These are phyloP conservation scores for Pyrus hybrid DNA, from an alignment of 331 rosid species.

Conservation along the genomic window DNA sequence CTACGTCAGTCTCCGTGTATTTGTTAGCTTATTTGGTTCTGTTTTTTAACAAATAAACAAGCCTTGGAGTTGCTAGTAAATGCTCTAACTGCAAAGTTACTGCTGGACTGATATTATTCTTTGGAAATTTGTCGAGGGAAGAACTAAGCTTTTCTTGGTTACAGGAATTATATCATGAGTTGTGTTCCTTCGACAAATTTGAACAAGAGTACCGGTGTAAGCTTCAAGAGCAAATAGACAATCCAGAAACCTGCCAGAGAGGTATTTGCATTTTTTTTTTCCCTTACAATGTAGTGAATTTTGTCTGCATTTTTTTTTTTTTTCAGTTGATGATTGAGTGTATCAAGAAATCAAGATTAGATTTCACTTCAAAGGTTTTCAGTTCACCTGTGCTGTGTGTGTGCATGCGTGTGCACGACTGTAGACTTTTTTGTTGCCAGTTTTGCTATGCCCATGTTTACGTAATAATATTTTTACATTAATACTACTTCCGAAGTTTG, in stretches of 20 bases:
- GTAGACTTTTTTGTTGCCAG: too few species aligned
- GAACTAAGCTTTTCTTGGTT: conserved; percentile 13
- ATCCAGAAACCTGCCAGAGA: conserved; percentile 68
- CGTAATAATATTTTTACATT: too few species aligned
- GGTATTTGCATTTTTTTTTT: conserved; percentile 35
- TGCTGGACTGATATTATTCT: background rate
- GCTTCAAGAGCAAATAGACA: conserved; percentile 79
- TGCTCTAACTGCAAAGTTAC: background rate
- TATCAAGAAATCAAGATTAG: too few species aligned
- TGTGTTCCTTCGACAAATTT: conserved; percentile 87
- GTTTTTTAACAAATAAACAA: too few species aligned
- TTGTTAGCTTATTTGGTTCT: too few species aligned
- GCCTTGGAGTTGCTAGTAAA: background rate
- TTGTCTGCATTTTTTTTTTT: background rate
- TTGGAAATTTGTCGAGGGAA: background rate
- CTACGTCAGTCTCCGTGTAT: too few species aligned
- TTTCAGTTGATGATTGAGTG: background rate
- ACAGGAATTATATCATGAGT: conserved; percentile 93
- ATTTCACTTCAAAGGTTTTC: too few species aligned
- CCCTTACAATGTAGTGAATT: background rate
- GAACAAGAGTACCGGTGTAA: conserved; percentile 88
- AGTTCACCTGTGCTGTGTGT: too few species aligned
- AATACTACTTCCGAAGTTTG: background rate
- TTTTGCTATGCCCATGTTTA: too few species aligned
- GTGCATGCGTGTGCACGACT: too few species aligned